Base-by-base conservation (phyloP, 1,284 basidiomycete species). In the Schizophyllum amplum region DNA sequence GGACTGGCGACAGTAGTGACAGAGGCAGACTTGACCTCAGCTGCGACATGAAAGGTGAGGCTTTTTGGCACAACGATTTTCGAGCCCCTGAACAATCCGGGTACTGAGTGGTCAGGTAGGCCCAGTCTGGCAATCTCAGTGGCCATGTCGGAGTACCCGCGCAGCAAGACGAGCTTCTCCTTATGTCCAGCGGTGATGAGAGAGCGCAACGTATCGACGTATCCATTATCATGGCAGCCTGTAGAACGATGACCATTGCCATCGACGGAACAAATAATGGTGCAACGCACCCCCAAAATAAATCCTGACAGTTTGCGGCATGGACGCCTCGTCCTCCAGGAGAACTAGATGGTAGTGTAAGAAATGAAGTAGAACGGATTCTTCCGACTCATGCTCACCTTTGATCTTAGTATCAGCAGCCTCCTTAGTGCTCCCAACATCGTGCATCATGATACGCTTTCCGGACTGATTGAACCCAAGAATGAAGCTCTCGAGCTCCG, bases 201-300 rank as follows among this genome's bases (percentile, higher is more conserved):
- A 9, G 84, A 83, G 51, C 79, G 77, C 52, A 90, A 74, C 51
- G 77, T 76, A 26, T 78, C 77, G 55, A 80, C 76, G 69, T 90
- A 90, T 62, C 86, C 85, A 68, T 84, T 84, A 70, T 90, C 86
- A 67, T 89, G 86, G 61, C 82, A 84, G 57, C 84, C 86, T 83
- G 59, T 27, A 51, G 47, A 21, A 33, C 52, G 33, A 17, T 84
- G 84, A 70, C 89, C 86, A 67, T 89, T 85, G 61, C 82, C 84
- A 57, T 84, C 86, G 82, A 59, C 26, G 51, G 47, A 21, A 33
- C 52, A 17, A 17, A 42, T 9, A 9, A 42, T 13, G 13, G 33
- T 17, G 17, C 17, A 9, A 42, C 33, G 33, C 33, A 81, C 84
- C 84, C 65, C 80, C 84, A 63, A 86, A 85, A 57, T 86, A 69